These are phyloP conservation scores for Leccinum barrowsii DNA, from an alignment of 768 basidiomycete genomes.

Conservation along the genomic window DNA sequence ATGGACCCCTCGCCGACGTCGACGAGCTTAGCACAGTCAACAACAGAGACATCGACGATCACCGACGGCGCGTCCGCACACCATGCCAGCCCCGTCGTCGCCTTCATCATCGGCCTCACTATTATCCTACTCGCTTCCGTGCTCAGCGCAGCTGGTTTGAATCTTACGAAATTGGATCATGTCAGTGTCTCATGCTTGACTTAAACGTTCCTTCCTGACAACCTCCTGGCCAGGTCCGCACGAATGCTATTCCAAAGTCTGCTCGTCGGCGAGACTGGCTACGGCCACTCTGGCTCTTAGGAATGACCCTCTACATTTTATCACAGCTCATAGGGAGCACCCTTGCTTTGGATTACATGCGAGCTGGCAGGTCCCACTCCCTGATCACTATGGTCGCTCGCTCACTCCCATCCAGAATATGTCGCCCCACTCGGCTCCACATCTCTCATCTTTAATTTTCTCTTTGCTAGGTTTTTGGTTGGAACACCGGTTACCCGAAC, in stretches of 20 bases:
- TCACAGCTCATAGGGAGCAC: conserved; percentile 88
- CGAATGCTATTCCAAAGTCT: conserved; percentile 70
- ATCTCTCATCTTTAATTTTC: conserved; percentile 92
- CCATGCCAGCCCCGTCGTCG: conserved; percentile 54
- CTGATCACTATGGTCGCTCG: conserved; percentile 2
- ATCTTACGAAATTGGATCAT: conserved; percentile 93
- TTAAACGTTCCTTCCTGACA: neutral
- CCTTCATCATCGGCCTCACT: conserved; percentile 80
- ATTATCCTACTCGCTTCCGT: conserved; percentile 83
- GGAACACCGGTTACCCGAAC: conserved; percentile 80
- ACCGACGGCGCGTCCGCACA: conserved; percentile 30
- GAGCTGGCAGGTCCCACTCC: conserved; percentile 53
- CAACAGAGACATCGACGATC: conserved; percentile 13
- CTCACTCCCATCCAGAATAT: conserved; percentile 57
- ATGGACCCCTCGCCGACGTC: conserved; percentile 20
- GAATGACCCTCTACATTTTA: conserved; percentile 91
- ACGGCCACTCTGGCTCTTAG: conserved; percentile 85
- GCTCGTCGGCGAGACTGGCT: conserved; percentile 73
- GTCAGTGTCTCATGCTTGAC: conserved; percentile 37
- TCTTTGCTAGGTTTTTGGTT: conserved; percentile 87
- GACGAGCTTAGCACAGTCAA: conserved; percentile 13
- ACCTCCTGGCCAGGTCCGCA: conserved; percentile 53
- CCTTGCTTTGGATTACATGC: conserved; percentile 82
- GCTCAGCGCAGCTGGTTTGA: conserved; percentile 91
- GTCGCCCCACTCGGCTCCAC: conserved; percentile 94